Base-by-base conservation (phyloP, 345 rosid species). In the Trapa incisa region DNA sequence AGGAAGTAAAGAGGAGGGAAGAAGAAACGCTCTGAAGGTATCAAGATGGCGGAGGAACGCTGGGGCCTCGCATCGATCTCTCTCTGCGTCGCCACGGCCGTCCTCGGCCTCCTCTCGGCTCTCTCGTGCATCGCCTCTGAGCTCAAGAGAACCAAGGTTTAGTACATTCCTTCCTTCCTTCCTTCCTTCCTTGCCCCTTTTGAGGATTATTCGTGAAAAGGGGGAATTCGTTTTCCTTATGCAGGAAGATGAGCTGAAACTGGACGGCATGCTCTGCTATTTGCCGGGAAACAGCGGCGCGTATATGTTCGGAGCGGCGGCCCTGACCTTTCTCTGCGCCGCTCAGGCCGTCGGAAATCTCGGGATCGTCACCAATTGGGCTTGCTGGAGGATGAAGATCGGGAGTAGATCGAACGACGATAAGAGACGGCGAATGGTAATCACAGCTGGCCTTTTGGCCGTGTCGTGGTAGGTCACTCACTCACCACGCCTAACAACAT, bases 101-200 rank as follows among this genome's bases (percentile, higher is more conserved):
- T 77, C 67, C 86, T 92, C 29, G 83, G 82, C 69, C 54, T 86
- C 7, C 69, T 78, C 65, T 80, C 92, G 43, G 77, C 83, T 65
- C 61, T 78, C 65, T 81, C 82, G 16, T 87, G 92, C 78, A 35
- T 89, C 2, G 36, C 81, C 32, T 91, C 98, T 5, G 96, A 87
- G 77, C 67, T 76, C 64, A 84, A 81, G 70, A 85, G 75, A 83
- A 64, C 86, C 68, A 80, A 87, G 96, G 96, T 92, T 1, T 11
- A 13, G 11, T 2, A 45, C 7, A 7, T 45, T 11, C 48, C 48
- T 13, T 45, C 11, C 8, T 11, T 3, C 48, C 43, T 41, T 41
- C 42, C 42, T 39, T 39, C 42, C 42, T 39, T 39, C 42, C 42
- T 39, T 39, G 0, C 4, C 42, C 42, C 7, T 11, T 72, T 13